Evolutionary conservation across 1,284 basidiomycete genomes (phyloP).

Genomic region (Cryptococcus sp.): DNA sequence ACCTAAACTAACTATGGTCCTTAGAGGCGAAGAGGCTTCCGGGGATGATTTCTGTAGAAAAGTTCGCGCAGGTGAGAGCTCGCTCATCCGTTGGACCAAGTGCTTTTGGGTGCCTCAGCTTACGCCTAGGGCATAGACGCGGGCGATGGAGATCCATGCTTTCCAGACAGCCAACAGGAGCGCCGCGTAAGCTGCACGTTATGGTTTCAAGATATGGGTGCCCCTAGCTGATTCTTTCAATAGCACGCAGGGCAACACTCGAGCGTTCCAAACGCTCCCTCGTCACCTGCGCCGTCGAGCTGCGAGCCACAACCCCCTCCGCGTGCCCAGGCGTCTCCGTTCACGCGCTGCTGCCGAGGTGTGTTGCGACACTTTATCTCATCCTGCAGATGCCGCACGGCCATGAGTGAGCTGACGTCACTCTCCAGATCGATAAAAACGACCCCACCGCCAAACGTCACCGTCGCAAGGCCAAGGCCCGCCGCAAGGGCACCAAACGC

Average conservation of each 20-base stretch:
- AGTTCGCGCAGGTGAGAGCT: conserved; percentile 76
- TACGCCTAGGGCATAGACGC: conserved; percentile 56
- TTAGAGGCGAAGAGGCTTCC: conserved; percentile 58
- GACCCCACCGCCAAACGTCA: conserved; percentile 58
- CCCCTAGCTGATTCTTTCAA: conserved; percentile 2
- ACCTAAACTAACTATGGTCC: not conserved
- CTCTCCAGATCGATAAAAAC: conserved; percentile 68
- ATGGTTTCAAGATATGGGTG: not conserved
- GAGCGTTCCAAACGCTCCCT: conserved; percentile 87
- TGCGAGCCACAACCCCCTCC: conserved; percentile 84
- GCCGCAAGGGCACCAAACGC: conserved; percentile 32
- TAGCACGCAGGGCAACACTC: conserved; percentile 60
- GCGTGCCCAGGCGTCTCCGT: conserved; percentile 76
- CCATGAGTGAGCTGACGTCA: not conserved
- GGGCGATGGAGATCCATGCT: conserved; percentile 79
- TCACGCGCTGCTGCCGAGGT: conserved; percentile 79
- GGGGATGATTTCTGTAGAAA: conserved; percentile 74
- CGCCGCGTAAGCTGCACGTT: conserved; percentile 58
- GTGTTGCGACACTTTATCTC: conserved; percentile 16
- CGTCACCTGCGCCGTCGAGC: conserved; percentile 82
- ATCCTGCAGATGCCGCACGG: not conserved
- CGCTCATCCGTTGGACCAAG: not conserved
- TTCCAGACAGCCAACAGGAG: conserved; percentile 80
- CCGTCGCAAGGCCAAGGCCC: conserved; percentile 49
- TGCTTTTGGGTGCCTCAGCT: not conserved